Evolutionary conservation across 345 rosid genomes (phyloP), one percentile per base, ranked within the genome.

Genomic region (Schrenkiella parvula): DNA sequence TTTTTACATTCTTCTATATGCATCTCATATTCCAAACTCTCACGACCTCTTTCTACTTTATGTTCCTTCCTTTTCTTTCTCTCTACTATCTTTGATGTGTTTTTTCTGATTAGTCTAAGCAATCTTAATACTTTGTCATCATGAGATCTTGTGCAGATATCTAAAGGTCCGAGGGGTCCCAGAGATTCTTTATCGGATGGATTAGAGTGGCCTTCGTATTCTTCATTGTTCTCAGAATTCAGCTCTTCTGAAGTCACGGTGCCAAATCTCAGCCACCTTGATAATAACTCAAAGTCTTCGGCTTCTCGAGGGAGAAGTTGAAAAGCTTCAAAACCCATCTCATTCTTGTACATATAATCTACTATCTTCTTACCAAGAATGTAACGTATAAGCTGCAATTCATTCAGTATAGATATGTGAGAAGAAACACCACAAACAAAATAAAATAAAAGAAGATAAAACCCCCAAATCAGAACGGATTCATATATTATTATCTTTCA

Each of bases 1-100:
- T 6, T 29, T 84, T 86, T 14, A 88, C n/a, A 23, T 0, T 83
- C 89, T 80, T 86, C 86, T 18, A 78, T 19, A 34, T 83, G 78
- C 82, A 82, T 82, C 41, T 79, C 71, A 15, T 74, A 44, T 18
- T 80, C 78, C 52, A 71, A 68, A 57, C 37, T 66, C 22, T 8
- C 3, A 31, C 68, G 75, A 21, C 44, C 64, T 12, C 17, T 80
- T 8, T 51, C 62, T 4, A 44, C 72, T 10, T 7, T 13, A 0
- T 60, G 28, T 44, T 82, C 11, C 35, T 69, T 71, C 2, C 12
- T 2, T 4, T 1, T 25, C 46, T 53, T 51, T 72, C 1, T 31
- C 47, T 41, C 4, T 72, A 26, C 63, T 3, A 42, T 51, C 35
- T 62, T 28, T 62, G 46, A 39, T 39, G 62, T 72, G 26, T 32